Base-by-base conservation (phyloP, 2,329 filamentous ascomycete species). In the Hypoxylon sp. region DNA sequence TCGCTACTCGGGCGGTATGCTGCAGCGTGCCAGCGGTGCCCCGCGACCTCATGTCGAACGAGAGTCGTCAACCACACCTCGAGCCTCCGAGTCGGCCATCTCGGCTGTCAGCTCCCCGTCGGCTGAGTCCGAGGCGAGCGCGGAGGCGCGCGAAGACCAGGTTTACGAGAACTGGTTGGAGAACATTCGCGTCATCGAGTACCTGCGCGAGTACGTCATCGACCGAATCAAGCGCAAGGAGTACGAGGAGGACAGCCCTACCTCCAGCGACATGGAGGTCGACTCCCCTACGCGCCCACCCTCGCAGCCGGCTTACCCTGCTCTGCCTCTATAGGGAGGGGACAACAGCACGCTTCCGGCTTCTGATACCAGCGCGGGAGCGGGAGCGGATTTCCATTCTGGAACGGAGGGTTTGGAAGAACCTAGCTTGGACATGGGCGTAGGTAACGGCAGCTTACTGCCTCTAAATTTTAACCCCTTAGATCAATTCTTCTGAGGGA, bases 1-100 rank as follows among this genome's bases (percentile, higher is more conserved):
- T 53, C 87, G 88, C 64, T 90, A 88, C 79, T 88, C 88, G 32
- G 88, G 88, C 41, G 88, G 88, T 51, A 86, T 91, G 83, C 85
- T 91, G 43, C 89, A 91, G 79, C 84, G 85, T 55, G 84, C 85
- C 43, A 83, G 80, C 68, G 80, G 79, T 16, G 79, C 79, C 14
- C 78, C 83, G 37, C 80, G 81, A 25, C 79, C 81, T 14, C 76
- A 72, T 43, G 75, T 72, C 39, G 57, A 65, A 7, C 77, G 76
- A 9, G 80, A 79, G 21, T 76, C 79, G 5, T 77, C 79, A 5
- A 75, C 80, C 11, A 83, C 83, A 0, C 83, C 83, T 64, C 83
- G 82, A 74, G 75, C 77, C 2, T 63, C 64, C 48, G 82, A 84
- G 68, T 79, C 81, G 12, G 78, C 79, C 11, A 72, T 79, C 19